A percentile compares a stretch with the other conserved stretches of the same genome.
These are phyloP conservation scores for Capronia americana DNA, from an alignment of 2,329 filamentous ascomycete genomes.

Conservation along the genomic window DNA sequence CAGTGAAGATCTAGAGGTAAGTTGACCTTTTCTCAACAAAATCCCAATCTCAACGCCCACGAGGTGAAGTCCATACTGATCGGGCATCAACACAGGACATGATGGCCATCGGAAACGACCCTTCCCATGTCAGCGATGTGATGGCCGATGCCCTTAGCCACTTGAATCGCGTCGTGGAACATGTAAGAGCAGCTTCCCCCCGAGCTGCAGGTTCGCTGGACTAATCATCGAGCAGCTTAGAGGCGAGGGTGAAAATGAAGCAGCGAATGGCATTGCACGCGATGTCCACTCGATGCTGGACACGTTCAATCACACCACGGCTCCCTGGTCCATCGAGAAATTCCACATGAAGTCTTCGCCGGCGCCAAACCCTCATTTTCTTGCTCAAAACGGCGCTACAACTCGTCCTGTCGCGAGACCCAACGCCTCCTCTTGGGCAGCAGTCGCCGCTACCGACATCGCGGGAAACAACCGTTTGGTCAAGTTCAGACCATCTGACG, in stretches of 20 bases:
- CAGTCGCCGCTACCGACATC: constrained; percentile 40
- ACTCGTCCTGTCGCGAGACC: constrained; percentile 15
- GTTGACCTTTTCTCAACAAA: constrained; percentile 7
- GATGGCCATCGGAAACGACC: constrained; percentile 36
- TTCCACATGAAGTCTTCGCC: constrained; percentile 36
- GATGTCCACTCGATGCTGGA: constrained; percentile 45
- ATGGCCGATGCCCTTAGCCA: constrained; percentile 37
- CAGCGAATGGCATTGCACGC: constrained; percentile 47
- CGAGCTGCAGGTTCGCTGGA: constrained; percentile 16
- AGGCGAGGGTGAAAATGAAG: constrained; percentile 41
- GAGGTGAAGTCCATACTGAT: constrained; percentile 21
- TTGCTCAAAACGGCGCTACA: constrained; percentile 16
- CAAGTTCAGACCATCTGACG: constrained; percentile 39
- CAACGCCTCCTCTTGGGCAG: constrained; percentile 38
- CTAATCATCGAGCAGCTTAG: constrained; percentile 44
- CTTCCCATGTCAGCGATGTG: constrained; percentile 38
- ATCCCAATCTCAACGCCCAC: background rate
- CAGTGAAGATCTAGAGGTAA: constrained; percentile 35
- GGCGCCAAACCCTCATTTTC: constrained; percentile 19
- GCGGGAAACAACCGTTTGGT: constrained; percentile 37
- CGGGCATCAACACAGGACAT: constrained; percentile 36
- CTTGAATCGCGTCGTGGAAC: constrained; percentile 39
- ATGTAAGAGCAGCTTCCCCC: constrained; percentile 35
- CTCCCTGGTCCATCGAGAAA: constrained; percentile 40
- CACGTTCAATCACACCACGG: constrained; percentile 44